These are phyloP conservation scores for Zygosaccharomyces pseudorouxii DNA, from an alignment of 805 yeast species.

Conservation along the genomic window DNA sequence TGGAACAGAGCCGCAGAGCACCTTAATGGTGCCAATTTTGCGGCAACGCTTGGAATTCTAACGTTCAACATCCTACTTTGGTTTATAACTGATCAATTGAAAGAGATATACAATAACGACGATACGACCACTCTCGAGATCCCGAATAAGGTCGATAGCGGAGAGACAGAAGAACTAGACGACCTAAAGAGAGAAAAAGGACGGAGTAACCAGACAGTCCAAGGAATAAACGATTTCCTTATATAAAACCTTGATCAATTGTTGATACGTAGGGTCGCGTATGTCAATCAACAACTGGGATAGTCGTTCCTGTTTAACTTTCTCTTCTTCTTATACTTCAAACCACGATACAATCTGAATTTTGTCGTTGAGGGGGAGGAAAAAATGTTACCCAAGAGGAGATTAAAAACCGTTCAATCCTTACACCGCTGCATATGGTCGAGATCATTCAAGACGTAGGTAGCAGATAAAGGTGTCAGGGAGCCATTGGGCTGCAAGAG, in stretches of 20 bases:
- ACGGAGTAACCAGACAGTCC: background rate
- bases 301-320: background rate
- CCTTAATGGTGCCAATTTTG: conserved; percentile 14
- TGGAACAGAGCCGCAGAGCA: conserved; percentile 1
- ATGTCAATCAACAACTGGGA: no score
- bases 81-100: no score
- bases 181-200: no score
- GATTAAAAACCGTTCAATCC: conserved; percentile 12
- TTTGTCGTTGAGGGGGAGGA: conserved; percentile 12
- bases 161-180: no score
- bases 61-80: conserved; percentile 9
- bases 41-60: conserved; percentile 15
- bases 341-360: conserved; percentile 2
- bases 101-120: background rate
- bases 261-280: no score
- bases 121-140: background rate
- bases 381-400: conserved; percentile 8
- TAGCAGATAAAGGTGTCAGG: background rate
- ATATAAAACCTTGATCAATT: background rate
- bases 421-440: conserved; percentile 1
- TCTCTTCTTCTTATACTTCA: conserved; percentile 2
- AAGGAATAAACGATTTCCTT: background rate
- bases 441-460: background rate
- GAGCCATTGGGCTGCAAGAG: background rate
- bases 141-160: background rate